These are phyloP conservation scores for Toxoplasma gondii DNA, from an alignment of 169 alveolate species.

Conservation along the genomic window DNA sequence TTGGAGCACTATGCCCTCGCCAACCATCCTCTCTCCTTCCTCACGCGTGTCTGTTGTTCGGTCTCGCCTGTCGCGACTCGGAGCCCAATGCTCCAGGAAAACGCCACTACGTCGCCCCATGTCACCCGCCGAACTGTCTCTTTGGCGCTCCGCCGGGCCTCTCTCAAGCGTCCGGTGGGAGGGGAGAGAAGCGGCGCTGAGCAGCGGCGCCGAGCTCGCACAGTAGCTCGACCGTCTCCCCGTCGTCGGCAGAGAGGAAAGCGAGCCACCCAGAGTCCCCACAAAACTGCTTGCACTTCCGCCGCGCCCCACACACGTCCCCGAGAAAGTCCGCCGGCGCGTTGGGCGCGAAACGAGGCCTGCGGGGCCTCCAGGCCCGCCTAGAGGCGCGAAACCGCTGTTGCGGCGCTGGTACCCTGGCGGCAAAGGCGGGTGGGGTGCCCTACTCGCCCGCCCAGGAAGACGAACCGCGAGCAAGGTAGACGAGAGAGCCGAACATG, in stretches of 20 bases:
- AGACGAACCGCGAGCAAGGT: not conserved
- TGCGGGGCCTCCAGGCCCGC: not conserved
- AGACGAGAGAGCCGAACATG: no score
- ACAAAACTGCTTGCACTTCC: not conserved
- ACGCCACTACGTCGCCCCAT: not conserved
- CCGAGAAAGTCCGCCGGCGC: not conserved
- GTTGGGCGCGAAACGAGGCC: not conserved
- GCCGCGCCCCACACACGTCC: not conserved
- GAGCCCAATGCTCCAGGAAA: no score
- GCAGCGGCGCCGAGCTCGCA: not conserved
- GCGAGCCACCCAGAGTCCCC: not conserved
- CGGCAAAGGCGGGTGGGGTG: not conserved
- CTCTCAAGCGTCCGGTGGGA: not conserved
- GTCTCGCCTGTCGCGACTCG: no score
- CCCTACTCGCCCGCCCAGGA: not conserved
- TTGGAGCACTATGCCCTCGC: no score
- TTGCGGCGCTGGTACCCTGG: not conserved
- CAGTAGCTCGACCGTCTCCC: slow-evolving; percentile 27
- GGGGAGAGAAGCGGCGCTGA: not conserved
- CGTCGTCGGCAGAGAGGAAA: not conserved
- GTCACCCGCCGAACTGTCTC: not conserved
- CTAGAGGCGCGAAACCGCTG: not conserved
- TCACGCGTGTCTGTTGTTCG: no score
- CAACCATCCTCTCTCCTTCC: no score
- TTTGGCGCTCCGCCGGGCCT: not conserved